Conservation (phyloP, 108 stramenopile genomes). For the Schizochytrium sp. region DNA sequence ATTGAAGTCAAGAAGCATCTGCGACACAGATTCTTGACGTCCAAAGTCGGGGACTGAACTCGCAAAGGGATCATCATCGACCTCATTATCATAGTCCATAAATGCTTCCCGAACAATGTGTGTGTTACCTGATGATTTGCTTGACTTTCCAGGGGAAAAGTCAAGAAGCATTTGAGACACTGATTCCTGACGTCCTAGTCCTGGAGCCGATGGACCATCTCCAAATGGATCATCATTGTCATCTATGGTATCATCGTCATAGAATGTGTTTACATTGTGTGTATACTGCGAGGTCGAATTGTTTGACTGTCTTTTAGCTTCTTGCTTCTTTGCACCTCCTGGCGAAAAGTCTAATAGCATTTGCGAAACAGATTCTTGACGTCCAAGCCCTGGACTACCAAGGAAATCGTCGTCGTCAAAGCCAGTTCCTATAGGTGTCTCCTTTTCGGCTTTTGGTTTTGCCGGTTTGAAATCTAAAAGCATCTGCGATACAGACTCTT, state of each 20-base stretch:
- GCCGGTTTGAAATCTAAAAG: too few species aligned
- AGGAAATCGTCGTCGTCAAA: neutral
- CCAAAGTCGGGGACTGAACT: neutral
- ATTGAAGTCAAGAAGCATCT: neutral
- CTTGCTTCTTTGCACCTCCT: neutral
- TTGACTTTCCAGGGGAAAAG: too few species aligned
- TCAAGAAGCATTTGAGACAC: too few species aligned
- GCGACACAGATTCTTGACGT: slow-evolving; percentile 16
- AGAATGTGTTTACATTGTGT: too few species aligned
- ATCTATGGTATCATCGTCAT: too few species aligned
- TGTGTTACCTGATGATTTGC: neutral
- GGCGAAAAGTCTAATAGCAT: slow-evolving; percentile 6
- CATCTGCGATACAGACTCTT: too few species aligned
- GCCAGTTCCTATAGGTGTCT: neutral
- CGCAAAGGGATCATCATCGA: neutral
- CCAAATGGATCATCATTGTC: too few species aligned
- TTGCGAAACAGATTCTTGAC: neutral
- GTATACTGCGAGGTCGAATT: too few species aligned
- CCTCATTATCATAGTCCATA: neutral
- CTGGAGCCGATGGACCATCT: too few species aligned
- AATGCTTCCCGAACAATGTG: neutral
- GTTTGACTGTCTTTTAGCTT: neutral
- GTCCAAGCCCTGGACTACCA: neutral
- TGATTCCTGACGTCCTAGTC: too few species aligned
- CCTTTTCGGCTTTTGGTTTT: neutral